Percentiles rank a stretch among this genome's conserved stretches.
phyloP scores from a whole-genome alignment of 2,329 filamentous ascomycete species.

The Colletotrichum caudatum region DNA sequence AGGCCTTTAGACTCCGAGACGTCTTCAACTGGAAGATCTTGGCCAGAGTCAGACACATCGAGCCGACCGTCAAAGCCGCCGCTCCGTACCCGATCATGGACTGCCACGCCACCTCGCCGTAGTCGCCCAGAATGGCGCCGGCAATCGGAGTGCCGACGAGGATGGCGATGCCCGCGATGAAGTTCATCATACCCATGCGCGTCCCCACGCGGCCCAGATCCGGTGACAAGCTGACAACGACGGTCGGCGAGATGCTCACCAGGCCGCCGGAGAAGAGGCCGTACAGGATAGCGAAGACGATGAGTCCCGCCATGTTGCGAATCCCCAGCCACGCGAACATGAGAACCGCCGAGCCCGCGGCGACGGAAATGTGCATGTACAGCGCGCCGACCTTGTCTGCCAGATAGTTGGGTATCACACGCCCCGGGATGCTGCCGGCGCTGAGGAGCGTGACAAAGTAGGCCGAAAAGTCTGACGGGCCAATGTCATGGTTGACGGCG shows the following conservation, averaged over 20 bases:
- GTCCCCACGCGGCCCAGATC: conserved; percentile 53
- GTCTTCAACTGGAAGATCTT: conserved; percentile 38
- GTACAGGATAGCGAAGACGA: conserved; percentile 58
- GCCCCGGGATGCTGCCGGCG: conserved; percentile 59
- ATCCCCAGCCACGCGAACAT: conserved; percentile 57
- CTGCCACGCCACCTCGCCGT: conserved; percentile 33
- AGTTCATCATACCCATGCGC: conserved; percentile 52
- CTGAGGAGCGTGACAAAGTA: conserved; percentile 61
- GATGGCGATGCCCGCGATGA: conserved; percentile 57
- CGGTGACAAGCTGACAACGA: conserved; percentile 52
- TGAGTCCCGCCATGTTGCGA: conserved; percentile 50
- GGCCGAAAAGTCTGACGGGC: conserved; percentile 50
- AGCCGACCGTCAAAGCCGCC: conserved; percentile 31
- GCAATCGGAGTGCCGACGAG: conserved; percentile 60
- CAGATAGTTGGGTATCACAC: conserved; percentile 58
- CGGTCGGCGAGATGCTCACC: conserved; percentile 57
- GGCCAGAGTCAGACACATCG: conserved; percentile 27
- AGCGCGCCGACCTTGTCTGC: conserved; percentile 58
- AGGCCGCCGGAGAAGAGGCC: conserved; percentile 61
- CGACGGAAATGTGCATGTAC: conserved; percentile 53
- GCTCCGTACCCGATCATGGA: conserved; percentile 40
- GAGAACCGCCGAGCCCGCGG: conserved; percentile 50
- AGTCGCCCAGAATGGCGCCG: conserved; percentile 48
- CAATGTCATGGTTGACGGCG: conserved; percentile 55
- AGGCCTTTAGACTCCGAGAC: conserved; percentile 10